Base-by-base conservation (phyloP, 73 alveolate species). In the Paramecium octaurelia region DNA sequence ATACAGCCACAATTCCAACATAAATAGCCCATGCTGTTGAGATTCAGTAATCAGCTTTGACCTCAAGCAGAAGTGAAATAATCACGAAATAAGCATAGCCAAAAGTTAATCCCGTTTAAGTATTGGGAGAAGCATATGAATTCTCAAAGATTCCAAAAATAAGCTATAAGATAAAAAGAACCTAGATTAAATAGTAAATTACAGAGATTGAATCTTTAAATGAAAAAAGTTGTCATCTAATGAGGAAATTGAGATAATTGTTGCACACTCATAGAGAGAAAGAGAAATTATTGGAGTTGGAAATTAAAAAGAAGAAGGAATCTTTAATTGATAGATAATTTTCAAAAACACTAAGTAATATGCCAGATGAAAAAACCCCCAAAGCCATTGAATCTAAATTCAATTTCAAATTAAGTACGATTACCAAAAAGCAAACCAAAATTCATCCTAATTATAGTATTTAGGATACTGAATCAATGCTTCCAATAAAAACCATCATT, bases 291-390 rank as follows among this genome's bases (percentile, higher is more conserved):
- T 31, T 27, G 8, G 84, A 64, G 31, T 64, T 27, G 27, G 84
- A 64, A 64, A 64, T 27, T 3, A 64, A 64, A 64, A 64, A 27
- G 46, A 64, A 64, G 6, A 64, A 64, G 3, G 84, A 64, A 64
- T 31, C 34, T 4, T 27, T 64, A 24, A 24, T 64, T 1, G 84
- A 64, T 64, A 64, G 84, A 64, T 27, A 64, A 34, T 64, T 64
- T 34, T 31, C 84, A 31, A 31, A 64, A 27, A 64, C 84, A 14
- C 31, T 64, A 64, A 64, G 84, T 64, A 64, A 34, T 64, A 64
- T 64, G 84, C 84, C 84, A 31, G 84, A 64, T 64, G 84, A 64
- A 34, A 64, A 27, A 64, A 64, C 84, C 11, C 84, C 84, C 2
- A 64, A 64, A 64, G 21, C 46, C 14, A 23, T 31, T 23, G 84